Conservation (phyloP, 2,329 filamentous ascomycete genomes). For the Phaeosphaeria sp. region DNA sequence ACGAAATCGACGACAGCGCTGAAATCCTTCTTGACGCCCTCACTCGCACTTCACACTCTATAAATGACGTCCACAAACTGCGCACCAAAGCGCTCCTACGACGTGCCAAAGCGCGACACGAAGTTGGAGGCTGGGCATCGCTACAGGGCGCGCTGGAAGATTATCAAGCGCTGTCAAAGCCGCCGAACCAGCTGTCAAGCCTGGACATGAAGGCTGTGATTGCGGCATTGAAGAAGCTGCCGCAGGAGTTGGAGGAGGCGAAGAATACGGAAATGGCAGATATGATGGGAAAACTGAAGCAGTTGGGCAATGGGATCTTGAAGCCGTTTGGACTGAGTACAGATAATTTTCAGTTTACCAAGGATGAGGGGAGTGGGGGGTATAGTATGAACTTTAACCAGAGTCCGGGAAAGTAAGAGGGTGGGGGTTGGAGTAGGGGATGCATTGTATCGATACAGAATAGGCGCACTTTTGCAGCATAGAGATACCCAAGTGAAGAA, state of each 20-base stretch:
- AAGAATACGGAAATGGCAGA: constrained; percentile 89
- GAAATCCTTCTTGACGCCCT: constrained; percentile 43
- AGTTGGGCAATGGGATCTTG: constrained; percentile 87
- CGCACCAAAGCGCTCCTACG: constrained; percentile 83
- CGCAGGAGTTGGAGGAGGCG: constrained; percentile 73
- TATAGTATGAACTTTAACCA: constrained; percentile 91
- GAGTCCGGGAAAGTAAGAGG: constrained; percentile 19
- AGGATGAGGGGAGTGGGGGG: constrained; percentile 86
- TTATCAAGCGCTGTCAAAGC: constrained; percentile 70
- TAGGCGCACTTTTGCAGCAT: no score
- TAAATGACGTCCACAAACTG: constrained; percentile 74
- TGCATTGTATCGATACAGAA: no score
- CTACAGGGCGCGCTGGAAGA: constrained; percentile 81
- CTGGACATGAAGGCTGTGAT: constrained; percentile 73
- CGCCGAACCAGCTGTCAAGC: constrained; percentile 64
- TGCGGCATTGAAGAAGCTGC: constrained; percentile 69
- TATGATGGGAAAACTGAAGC: constrained; percentile 97
- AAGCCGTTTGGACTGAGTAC: constrained; percentile 94
- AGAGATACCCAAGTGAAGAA: no score
- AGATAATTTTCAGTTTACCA: constrained; percentile 91
- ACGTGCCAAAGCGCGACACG: constrained; percentile 73
- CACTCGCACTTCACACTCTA: constrained; percentile 30
- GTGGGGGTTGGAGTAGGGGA: no score
- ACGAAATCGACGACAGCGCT: constrained; percentile 62
- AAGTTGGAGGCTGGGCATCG: constrained; percentile 78